A percentile compares a stretch with the other conserved stretches of the same genome.
phyloP scores from a whole-genome alignment of 1,284 basidiomycete species.

The Vanrija humicola region DNA sequence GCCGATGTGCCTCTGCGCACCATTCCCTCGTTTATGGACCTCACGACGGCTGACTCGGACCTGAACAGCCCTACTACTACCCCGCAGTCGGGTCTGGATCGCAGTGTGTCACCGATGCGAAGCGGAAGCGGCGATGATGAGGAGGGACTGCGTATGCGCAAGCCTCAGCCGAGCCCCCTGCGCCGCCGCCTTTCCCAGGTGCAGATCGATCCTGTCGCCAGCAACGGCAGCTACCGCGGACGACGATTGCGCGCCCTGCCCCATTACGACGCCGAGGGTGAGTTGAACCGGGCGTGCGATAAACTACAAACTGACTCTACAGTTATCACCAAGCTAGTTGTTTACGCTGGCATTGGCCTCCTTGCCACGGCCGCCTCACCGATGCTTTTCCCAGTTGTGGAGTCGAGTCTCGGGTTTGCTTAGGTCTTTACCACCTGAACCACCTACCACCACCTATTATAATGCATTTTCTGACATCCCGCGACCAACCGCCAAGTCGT shows the following conservation, averaged over 20 bases:
- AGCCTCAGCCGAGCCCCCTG: too few relatives aligned
- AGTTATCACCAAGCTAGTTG: conserved; percentile 88
- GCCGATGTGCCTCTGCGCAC: conserved; percentile 59
- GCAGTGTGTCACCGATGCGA: too few relatives aligned
- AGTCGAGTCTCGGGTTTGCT: conserved; percentile 7
- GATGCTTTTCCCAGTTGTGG: conserved; percentile 63
- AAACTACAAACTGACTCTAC: neutral
- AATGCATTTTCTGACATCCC: too few relatives aligned
- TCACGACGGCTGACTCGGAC: conserved; percentile 44
- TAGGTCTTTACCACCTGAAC: neutral
- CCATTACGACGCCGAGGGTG: conserved; percentile 71
- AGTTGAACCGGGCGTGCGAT: conserved; percentile 28
- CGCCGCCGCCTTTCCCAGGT: neutral
- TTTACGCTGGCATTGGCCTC: conserved; percentile 79
- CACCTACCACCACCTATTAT: neutral
- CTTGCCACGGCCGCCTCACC: conserved; percentile 63
- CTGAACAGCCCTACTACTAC: conserved; percentile 32
- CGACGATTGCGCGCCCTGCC: neutral
- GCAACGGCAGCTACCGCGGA: conserved; percentile 2
- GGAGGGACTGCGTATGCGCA: conserved; percentile 6
- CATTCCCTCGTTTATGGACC: conserved; percentile 79
- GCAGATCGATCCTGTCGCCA: conserved; percentile 6
- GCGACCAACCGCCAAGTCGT: too few relatives aligned
- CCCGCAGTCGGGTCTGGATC: too few relatives aligned
- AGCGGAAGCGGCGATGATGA: neutral